Evolutionary conservation across 1,139 yeast genomes (phyloP).

Genomic region (Blastobotrys persicus): DNA sequence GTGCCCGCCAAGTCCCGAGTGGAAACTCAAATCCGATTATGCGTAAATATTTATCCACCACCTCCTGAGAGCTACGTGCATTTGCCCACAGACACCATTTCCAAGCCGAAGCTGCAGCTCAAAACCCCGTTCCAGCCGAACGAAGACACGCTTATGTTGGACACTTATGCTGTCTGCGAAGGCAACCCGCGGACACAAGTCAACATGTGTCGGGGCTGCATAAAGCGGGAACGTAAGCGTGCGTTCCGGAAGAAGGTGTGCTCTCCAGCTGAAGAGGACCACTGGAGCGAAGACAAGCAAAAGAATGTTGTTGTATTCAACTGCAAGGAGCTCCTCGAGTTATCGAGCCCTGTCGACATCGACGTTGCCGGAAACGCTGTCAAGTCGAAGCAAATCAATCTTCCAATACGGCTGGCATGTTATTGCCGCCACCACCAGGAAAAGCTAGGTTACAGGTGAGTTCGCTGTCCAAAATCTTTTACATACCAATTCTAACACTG

Average conservation of each 20-base stretch:
- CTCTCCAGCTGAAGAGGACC: slow-evolving; percentile 57
- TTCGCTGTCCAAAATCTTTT: slow-evolving; percentile 18
- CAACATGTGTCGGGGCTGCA: slow-evolving; percentile 78
- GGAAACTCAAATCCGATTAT: slow-evolving; percentile 83
- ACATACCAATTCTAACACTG: slow-evolving; percentile 5
- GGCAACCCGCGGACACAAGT: slow-evolving; percentile 49
- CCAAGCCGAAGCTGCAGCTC: slow-evolving; percentile 71
- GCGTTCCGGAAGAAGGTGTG: slow-evolving; percentile 76
- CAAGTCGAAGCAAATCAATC: slow-evolving; percentile 40
- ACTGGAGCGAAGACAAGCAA: slow-evolving; percentile 70
- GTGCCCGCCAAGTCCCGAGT: slow-evolving; percentile 80
- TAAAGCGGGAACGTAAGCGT: slow-evolving; percentile 83
- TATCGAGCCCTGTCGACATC: slow-evolving; percentile 48
- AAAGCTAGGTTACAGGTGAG: slow-evolving; percentile 59
- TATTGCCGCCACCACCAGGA: slow-evolving; percentile 92
- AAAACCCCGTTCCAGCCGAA: slow-evolving; percentile 41
- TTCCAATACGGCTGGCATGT: slow-evolving; percentile 86
- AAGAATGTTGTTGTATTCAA: slow-evolving; percentile 85
- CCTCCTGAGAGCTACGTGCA: slow-evolving; percentile 68
- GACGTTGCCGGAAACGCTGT: slow-evolving; percentile 43
- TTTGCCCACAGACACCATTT: slow-evolving; percentile 77
- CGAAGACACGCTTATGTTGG: slow-evolving; percentile 31
- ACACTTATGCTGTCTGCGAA: slow-evolving; percentile 39
- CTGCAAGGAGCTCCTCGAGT: slow-evolving; percentile 76
- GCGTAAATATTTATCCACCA: slow-evolving; percentile 64